phyloP scores from a whole-genome alignment of 1,284 basidiomycete genomes.

The Sparassis latifolia region DNA sequence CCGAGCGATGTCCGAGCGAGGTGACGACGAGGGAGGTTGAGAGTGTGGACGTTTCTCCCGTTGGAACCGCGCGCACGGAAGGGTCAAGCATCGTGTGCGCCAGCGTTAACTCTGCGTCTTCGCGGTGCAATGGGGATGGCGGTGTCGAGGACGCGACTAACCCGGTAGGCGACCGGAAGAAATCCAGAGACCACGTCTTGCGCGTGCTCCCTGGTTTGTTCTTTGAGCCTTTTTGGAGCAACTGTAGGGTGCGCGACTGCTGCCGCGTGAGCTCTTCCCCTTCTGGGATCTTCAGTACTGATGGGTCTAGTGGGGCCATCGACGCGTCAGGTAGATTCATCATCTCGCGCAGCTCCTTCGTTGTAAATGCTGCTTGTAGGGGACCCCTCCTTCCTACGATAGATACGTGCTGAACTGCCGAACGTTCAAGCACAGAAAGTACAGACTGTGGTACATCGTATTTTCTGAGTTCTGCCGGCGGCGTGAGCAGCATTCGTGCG shows the following conservation, averaged over 20 bases:
- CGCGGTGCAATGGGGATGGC: not conserved
- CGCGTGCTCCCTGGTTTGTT: slow-evolving; percentile 36
- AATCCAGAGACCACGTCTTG: slow-evolving; percentile 79
- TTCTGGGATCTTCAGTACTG: slow-evolving; percentile 35
- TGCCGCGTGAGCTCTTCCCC: slow-evolving; percentile 45
- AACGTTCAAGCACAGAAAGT: slow-evolving; percentile 60
- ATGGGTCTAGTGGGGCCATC: slow-evolving; percentile 53
- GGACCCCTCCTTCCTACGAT: slow-evolving; percentile 87
- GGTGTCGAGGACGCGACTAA: slow-evolving; percentile 26
- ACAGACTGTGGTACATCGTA: slow-evolving; percentile 83
- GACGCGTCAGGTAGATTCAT: slow-evolving; percentile 69
- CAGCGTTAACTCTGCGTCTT: slow-evolving; percentile 39
- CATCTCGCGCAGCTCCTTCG: slow-evolving; percentile 93
- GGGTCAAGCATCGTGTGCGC: slow-evolving; percentile 56
- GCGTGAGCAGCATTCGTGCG: slow-evolving; percentile 82
- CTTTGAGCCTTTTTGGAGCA: slow-evolving; percentile 66
- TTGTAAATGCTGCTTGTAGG: slow-evolving; percentile 86
- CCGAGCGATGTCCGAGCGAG: slow-evolving; percentile 82
- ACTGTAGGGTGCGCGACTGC: slow-evolving; percentile 59
- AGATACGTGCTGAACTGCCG: slow-evolving; percentile 70
- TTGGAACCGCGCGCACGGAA: slow-evolving; percentile 49
- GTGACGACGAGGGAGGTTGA: slow-evolving; percentile 80
- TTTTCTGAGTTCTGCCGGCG: slow-evolving; percentile 52
- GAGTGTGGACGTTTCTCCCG: slow-evolving; percentile 47
- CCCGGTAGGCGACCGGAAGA: slow-evolving; percentile 65